These are phyloP conservation scores for Beta corolliflora DNA, from an alignment of 179 eudicot species.

Conservation along the genomic window DNA sequence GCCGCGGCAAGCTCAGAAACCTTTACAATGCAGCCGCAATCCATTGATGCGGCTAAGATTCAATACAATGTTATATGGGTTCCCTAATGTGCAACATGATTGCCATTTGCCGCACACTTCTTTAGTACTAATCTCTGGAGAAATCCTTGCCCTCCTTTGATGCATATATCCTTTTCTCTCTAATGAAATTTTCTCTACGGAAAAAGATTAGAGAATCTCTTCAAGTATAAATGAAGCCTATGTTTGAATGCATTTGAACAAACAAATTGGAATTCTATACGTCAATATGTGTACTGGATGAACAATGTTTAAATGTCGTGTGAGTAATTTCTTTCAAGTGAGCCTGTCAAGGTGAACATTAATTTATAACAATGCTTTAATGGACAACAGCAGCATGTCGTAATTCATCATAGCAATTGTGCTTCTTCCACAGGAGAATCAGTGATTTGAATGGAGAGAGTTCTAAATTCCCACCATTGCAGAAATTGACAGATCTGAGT, in stretches of 20 bases:
- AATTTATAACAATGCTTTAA: not conserved
- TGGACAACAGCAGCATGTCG: not conserved
- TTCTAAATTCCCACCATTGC: constrained; percentile 40
- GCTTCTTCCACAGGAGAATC: constrained; percentile 39
- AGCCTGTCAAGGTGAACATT: not conserved
- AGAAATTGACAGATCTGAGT: constrained; percentile 19
- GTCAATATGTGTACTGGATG: not conserved
- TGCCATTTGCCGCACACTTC: not conserved
- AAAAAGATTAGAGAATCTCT: too few species aligned
- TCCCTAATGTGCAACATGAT: not conserved
- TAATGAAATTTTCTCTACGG: not conserved
- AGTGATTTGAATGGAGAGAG: constrained; percentile 40
- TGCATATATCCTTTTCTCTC: not conserved
- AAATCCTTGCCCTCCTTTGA: not conserved
- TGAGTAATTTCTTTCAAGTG: not conserved
- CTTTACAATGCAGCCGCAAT: too few species aligned
- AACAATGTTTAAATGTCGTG: not conserved
- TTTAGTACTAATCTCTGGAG: not conserved
- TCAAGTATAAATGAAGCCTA: not conserved
- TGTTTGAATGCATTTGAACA: not conserved
- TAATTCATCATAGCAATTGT: not conserved
- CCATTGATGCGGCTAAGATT: too few species aligned
- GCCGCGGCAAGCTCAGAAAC: too few species aligned
- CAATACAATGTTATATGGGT: not conserved
- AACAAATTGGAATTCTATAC: not conserved